phyloP scores from a whole-genome alignment of 2,329 filamentous ascomycete genomes.

The Malbranchea cinnamomea region DNA sequence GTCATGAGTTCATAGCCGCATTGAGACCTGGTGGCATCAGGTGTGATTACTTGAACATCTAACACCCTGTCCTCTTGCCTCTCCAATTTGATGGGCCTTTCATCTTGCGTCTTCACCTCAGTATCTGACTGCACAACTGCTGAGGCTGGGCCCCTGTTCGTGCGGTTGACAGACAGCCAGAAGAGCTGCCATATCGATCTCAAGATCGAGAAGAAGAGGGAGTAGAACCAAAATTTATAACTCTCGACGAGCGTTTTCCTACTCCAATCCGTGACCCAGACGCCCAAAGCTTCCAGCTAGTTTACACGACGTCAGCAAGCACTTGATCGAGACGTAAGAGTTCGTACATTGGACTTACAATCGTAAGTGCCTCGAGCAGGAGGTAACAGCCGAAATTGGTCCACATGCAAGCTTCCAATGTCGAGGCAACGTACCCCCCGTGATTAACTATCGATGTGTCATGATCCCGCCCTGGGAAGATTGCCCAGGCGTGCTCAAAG shows the following conservation, averaged over 20 bases:
- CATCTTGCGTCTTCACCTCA: conserved; percentile 5
- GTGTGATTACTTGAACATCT: conserved; percentile 13
- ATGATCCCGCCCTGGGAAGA: conserved; percentile 21
- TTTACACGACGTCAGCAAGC: conserved; percentile 14
- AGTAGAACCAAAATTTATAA: conserved; percentile 56
- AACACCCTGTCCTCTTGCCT: too few relatives aligned
- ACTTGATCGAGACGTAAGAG: neutral
- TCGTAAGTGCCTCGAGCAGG: conserved; percentile 48
- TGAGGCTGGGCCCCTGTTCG: too few relatives aligned
- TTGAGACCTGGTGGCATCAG: neutral
- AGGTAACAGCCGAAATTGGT: conserved; percentile 52
- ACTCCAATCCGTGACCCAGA: conserved; percentile 30
- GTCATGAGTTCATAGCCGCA: conserved; percentile 23
- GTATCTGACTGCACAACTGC: neutral
- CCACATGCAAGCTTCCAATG: conserved; percentile 42
- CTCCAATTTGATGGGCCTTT: conserved; percentile 16
- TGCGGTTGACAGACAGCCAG: too few relatives aligned
- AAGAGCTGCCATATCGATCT: conserved; percentile 14
- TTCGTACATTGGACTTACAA: conserved; percentile 33
- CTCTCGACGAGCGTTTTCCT: conserved; percentile 41
- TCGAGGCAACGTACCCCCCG: conserved; percentile 20
- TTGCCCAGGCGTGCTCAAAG: conserved; percentile 37
- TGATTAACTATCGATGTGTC: conserved; percentile 5
- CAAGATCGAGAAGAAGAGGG: conserved; percentile 38
- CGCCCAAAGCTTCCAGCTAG: conserved; percentile 37